These are phyloP conservation scores for Boletus vinaceobasis DNA, from an alignment of 768 basidiomycete species.

Conservation along the genomic window DNA sequence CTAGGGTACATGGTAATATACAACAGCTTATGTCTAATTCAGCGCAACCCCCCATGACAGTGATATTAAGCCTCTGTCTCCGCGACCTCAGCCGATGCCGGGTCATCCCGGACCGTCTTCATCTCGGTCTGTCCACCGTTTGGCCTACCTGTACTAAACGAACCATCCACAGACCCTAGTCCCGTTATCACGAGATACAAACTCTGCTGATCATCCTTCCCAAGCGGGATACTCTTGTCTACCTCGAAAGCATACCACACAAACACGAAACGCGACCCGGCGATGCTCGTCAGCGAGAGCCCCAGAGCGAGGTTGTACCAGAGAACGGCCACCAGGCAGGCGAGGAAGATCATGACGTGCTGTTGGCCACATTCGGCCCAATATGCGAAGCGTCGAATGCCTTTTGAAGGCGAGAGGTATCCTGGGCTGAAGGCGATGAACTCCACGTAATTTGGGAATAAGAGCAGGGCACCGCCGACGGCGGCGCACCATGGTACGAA, in stretches of 20 bases:
- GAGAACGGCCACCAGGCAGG: constrained; percentile 10
- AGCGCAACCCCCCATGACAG: not conserved
- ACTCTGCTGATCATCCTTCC: constrained; percentile 34
- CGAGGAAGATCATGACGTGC: constrained; percentile 35
- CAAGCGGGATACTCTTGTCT: constrained; percentile 26
- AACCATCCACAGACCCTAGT: constrained; percentile 3
- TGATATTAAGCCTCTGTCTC: no score
- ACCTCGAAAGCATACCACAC: constrained; percentile 28
- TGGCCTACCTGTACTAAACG: not conserved
- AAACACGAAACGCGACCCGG: constrained; percentile 21
- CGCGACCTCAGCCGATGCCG: not conserved
- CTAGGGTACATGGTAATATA: not conserved
- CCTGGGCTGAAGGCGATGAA: constrained; percentile 28
- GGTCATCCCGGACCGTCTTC: not conserved
- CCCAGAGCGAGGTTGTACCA: constrained; percentile 22
- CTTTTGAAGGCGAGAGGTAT: constrained; percentile 27
- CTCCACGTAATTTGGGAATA: constrained; percentile 28
- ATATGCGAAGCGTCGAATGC: constrained; percentile 37
- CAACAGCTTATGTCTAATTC: no score
- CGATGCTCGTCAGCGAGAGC: constrained; percentile 16
- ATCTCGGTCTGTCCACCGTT: not conserved
- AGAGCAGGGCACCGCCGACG: constrained; percentile 32
- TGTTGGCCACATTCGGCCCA: constrained; percentile 36
- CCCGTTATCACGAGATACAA: constrained; percentile 31
- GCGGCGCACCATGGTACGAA: constrained; percentile 37